Evolutionary conservation across 2,329 filamentous ascomycete species (phyloP), one percentile per base, ranked within the genome.

Genomic region (Pseudocercospora fijiensis): DNA sequence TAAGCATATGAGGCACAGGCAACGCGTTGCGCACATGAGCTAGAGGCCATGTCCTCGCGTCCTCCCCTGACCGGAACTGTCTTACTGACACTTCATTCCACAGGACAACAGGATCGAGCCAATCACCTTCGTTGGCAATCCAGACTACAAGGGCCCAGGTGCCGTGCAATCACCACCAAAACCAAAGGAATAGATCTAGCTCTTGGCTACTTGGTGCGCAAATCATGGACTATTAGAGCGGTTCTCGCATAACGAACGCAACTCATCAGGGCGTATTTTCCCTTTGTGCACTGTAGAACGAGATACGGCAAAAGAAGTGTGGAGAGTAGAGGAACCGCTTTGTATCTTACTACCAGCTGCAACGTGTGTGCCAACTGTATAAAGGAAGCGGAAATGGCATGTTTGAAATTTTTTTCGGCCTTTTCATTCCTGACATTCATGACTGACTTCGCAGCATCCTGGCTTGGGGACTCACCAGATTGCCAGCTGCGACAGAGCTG

Each of bases 61-160:
- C 16, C 4, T 41, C 18, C 16, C 5, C 4, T 18, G 16, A 7
- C 16, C 37, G 18, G 22, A 28, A 4, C 16, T 9, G 20, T 53
- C 3, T 53, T 16, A n/a, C 49, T 53, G 49, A 53, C 26, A 16
- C 22, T 20, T 16, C 9, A 16, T 26, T 37, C 7, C 18, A 77
- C 78, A 96, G 91, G 83, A 83, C 77, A 90, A 96, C 87, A 90
- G 89, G 76, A 84, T 91, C 77, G 92, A 96, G 78, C 92, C 92
- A 67, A 86, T 96, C 78, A 92, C 90, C 68, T 92, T 92, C 84
- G 82, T 95, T 80, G 85, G 89, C 71, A 89, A 90, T 76, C 86
- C 90, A 77, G 88, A 87, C 73, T 96, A 96, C 83, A 81, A 80
- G 69, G 92, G 92, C 79, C 85, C 86, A 76, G 91, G 92, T 74